Evolutionary conservation across 202 grass and related monocot species (phyloP), one percentile per base, ranked within the genome.

Genomic region (Setaria viridis): DNA sequence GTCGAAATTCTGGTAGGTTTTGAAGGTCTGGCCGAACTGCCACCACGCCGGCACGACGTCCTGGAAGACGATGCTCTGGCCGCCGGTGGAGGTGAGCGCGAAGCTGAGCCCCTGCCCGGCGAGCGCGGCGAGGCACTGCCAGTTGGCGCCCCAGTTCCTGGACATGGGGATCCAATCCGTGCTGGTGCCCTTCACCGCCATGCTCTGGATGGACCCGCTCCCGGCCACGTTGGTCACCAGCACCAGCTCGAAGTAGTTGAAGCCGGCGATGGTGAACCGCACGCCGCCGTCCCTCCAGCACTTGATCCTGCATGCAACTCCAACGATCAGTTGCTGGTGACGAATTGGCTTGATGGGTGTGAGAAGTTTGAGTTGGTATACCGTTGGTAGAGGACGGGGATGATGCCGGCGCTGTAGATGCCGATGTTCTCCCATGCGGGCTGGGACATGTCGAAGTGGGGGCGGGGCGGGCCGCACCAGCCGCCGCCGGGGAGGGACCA

Each of bases 141-240:
- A 98, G 50, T 94, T 90, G 0, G 86, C 89, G 5, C 96, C 96
- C 96, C 96, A 98, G 86, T 98, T 98, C 67, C 88, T 41, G 11
- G 86, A 80, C 96, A 98, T 91, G 55, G 30, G 37, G 25, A 87
- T n/a, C 96, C 96, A 99, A 2, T 64, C 88, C 2, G 86, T 91
- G 19, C 56, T 68, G 1, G 79, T 43, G 4, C 92, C 94, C 65
- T 89, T 97, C 71, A 89, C 53, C 1, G 15, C 25, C 19, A 92
- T 84, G 43, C 57, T 81, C 46, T 41, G 20, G 43, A 94, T 70
- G 20, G 86, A 94, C 8, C 90, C 90, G 13, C 80, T 77, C 2
- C 90, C 90, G 1, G 53, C 94, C 12, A 92, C 11, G 7, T 94
- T 97, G 20, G 78, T 87, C 30, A 97, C 70, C 10, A 91, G 86